These are phyloP conservation scores for bread wheat (Triticum aestivum) DNA, from an alignment of 176 grass and related monocot genomes.

Conservation along the genomic window DNA sequence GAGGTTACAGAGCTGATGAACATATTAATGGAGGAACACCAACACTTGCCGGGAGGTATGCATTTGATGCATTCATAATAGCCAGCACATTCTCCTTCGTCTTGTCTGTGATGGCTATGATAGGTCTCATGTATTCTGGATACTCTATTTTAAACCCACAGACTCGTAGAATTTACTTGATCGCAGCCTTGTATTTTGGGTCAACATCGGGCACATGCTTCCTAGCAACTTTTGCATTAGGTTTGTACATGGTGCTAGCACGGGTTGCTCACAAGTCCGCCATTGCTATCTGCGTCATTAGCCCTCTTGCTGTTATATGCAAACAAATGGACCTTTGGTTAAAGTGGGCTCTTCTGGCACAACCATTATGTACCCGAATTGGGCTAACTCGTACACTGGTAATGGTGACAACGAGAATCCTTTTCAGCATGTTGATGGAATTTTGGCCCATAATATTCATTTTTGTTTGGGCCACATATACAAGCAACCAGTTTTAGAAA, in stretches of 20 bases:
- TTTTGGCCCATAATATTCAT: slow-evolving; percentile 4
- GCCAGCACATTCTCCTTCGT: background rate
- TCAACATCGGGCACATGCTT: background rate
- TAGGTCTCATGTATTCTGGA: slow-evolving; percentile 1
- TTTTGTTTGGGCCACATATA: slow-evolving; percentile 3
- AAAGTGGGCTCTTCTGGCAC: slow-evolving; percentile 1
- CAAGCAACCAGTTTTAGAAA: background rate
- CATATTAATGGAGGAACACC: background rate
- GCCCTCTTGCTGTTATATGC: background rate
- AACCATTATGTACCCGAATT: background rate
- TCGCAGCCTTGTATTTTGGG: background rate
- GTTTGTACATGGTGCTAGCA: slow-evolving; percentile 2
- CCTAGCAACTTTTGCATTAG: background rate
- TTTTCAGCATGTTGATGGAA: slow-evolving; percentile 2
- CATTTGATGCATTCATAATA: background rate
- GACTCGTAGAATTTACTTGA: background rate
- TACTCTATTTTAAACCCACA: background rate
- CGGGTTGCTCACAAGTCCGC: slow-evolving; percentile 1
- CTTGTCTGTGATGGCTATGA: background rate
- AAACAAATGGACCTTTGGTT: background rate
- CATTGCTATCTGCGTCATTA: background rate
- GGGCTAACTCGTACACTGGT: background rate
- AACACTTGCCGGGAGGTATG: slow-evolving; percentile 3
- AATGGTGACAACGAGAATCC: background rate
- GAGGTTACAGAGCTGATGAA: slow-evolving; percentile 4